These are phyloP conservation scores for Lichtheimia ramosa DNA, from an alignment of 371 early-diverging fungal species.

Conservation along the genomic window DNA sequence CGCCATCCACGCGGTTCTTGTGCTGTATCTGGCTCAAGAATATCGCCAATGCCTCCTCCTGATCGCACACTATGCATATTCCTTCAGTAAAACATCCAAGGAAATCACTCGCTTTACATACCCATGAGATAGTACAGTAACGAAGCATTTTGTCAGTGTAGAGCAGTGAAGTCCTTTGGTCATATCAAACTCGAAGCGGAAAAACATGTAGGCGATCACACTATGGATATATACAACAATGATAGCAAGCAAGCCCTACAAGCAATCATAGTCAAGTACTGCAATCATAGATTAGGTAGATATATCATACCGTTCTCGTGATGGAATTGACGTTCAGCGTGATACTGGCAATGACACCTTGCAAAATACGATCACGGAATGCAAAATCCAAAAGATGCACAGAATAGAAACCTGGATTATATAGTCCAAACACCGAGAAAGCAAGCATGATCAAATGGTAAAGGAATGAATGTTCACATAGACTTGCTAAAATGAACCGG, in stretches of 20 bases:
- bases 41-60: constrained; percentile 60
- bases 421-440: constrained; percentile 41
- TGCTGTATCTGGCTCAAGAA: constrained; percentile 35
- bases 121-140: constrained; percentile 56
- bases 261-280: background rate
- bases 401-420: constrained; percentile 45
- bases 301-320: constrained; percentile 40
- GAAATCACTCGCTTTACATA: constrained; percentile 4
- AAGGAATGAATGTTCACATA: constrained; percentile 30
- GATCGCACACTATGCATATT: constrained; percentile 35
- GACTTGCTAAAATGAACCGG: constrained; percentile 19
- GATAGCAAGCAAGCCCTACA: constrained; percentile 41
- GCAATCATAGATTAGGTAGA: background rate
- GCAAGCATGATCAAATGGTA: constrained; percentile 44
- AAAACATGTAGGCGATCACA: constrained; percentile 52
- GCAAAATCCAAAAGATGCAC: constrained; percentile 58
- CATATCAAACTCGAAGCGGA: constrained; percentile 48
- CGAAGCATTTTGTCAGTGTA: constrained; percentile 47
- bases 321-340: constrained; percentile 56
- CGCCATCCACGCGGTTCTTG: constrained; percentile 46
- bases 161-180: constrained; percentile 49
- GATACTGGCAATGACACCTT: constrained; percentile 61
- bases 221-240: constrained; percentile 58
- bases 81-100: no score
- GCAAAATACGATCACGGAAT: constrained; percentile 57